Conservation (phyloP, 2,329 filamentous ascomycete genomes). For the Onygenales sp. region DNA sequence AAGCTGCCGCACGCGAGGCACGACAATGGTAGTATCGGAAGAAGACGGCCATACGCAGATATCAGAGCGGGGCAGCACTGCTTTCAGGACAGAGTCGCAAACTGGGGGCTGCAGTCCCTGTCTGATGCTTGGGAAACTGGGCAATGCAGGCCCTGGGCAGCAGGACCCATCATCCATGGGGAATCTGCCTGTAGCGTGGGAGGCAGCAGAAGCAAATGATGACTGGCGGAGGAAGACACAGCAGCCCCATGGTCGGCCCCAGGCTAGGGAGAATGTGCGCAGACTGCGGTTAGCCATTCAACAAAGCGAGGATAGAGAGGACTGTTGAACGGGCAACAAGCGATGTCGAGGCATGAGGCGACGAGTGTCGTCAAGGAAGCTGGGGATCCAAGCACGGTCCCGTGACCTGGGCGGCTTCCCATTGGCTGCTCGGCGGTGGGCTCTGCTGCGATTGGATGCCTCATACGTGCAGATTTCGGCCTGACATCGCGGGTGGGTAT, state of each 20-base stretch:
- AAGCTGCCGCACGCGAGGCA: neutral
- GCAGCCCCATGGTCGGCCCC: neutral
- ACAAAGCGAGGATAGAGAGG: neutral
- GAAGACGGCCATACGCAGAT: neutral
- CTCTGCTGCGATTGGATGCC: constrained; percentile 9
- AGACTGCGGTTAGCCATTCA: neutral
- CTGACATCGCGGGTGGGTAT: neutral
- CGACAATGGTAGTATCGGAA: neutral
- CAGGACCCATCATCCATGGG: neutral
- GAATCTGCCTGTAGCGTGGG: neutral
- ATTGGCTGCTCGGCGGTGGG: constrained; percentile 3
- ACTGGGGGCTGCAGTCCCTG: neutral
- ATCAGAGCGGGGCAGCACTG: neutral
- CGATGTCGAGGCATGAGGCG: neutral
- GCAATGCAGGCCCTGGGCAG: neutral
- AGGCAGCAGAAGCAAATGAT: neutral
- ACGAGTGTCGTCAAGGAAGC: no score
- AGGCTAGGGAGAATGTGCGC: neutral
- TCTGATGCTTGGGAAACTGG: neutral
- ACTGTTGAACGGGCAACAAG: neutral
- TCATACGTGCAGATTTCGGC: constrained; percentile 3
- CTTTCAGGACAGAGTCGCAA: neutral
- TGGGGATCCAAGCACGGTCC: neutral
- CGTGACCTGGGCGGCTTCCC: neutral
- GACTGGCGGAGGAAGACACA: neutral